These are phyloP conservation scores for Globisporangium lucens DNA, from an alignment of 352 stramenopile genomes.

Conservation along the genomic window DNA sequence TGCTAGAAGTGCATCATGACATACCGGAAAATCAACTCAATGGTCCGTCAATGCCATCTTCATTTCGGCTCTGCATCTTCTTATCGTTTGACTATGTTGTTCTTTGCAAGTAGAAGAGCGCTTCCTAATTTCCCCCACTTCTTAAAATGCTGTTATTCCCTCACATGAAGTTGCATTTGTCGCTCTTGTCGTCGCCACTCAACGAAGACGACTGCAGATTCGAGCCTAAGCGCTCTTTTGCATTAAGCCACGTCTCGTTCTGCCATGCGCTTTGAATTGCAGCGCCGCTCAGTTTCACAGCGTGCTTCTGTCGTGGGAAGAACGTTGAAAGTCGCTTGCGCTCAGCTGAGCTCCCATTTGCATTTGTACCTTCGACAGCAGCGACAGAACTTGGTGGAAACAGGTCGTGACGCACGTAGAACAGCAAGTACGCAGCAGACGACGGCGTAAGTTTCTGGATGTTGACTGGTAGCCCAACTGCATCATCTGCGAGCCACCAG, in stretches of 20 bases:
- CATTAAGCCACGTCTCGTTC: neutral
- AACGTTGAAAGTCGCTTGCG: conserved; percentile 6
- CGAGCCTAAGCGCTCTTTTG: neutral
- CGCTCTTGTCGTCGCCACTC: neutral
- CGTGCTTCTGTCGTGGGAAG: conserved; percentile 9
- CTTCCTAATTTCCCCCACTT: neutral
- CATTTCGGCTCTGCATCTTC: neutral
- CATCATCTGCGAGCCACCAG: conserved; percentile 96
- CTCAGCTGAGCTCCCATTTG: neutral
- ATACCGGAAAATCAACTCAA: neutral
- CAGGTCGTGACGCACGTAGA: conserved; percentile 60
- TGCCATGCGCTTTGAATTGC: conserved; percentile 5
- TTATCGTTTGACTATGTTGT: neutral
- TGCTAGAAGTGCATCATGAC: neutral
- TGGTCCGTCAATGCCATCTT: neutral
- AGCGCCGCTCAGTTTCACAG: conserved; percentile 8
- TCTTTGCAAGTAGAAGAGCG: neutral
- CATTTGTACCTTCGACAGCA: neutral
- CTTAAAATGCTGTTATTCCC: neutral
- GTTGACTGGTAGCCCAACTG: conserved; percentile 14
- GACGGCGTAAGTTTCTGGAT: conserved; percentile 37
- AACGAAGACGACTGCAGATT: neutral
- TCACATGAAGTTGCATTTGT: conserved; percentile 19
- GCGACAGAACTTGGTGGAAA: neutral
- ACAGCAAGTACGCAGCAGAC: conserved; percentile 64